Evolutionary conservation across 1,139 yeast species (phyloP), one percentile per base, ranked within the genome.

Genomic region (Geotrichum reessii): DNA sequence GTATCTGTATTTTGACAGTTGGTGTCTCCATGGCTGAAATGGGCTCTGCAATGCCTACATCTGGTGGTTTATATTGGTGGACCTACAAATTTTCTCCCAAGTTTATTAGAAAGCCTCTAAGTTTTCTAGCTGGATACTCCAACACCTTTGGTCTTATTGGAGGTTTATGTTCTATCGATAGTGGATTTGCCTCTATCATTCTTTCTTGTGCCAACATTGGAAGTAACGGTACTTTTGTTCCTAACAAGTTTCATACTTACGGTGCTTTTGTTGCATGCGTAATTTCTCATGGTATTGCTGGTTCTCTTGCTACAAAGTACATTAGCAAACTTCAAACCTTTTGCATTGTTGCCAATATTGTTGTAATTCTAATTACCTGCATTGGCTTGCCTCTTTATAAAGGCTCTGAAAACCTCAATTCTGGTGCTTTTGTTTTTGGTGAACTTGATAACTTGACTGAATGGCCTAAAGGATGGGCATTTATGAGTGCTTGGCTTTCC

Each of bases 381-480:
- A 83, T 86, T 66, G 90, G 89, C 1, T 73, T 86, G 17, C 92
- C 91, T 17, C 58, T 65, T 42, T 57, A 57, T 19, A 50, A 47
- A 22, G 57, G 56, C 25, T 50, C 52, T 48, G 60, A 61, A 24
- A 78, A 72, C 75, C 62, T 67, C 40, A 65, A 70, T 62, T 58
- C 68, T n/a, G 73, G 65, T 19, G 65, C 73, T 12, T 79, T 75
- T 64, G 84, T 85, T 56, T 87, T 86, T 70, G 83, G 85, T 21
- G 74, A 79, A 58, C 77, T 79, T 54, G 76, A 79, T 47, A 85
- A 85, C 68, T 72, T 72, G 50, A 75, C 85, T 25, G 79, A 75
- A 50, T 87, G 90, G 87, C 76, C 81, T n/a, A 71, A 74, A 21
- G 91, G 90, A 21, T 86, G 89, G 87, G 79, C 83, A 55, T 83